Conservation (phyloP, 495 filamentous ascomycete species). For the Baudoinia panamericana region DNA sequence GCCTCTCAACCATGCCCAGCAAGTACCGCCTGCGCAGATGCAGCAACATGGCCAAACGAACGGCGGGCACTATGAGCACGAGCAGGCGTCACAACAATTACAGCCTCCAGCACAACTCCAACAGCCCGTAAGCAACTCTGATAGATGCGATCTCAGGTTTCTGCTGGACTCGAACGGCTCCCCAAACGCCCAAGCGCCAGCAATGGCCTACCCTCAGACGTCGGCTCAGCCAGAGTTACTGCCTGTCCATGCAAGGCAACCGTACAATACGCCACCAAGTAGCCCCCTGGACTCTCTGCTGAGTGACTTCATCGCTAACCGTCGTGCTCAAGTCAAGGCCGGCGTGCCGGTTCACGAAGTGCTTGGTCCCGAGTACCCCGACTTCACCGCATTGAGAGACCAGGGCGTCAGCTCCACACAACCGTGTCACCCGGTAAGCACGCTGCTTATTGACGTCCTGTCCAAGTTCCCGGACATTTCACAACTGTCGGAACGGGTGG, state of each 20-base stretch:
- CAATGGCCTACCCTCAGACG: slow-evolving; percentile 1
- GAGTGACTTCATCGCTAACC: slow-evolving; percentile 60
- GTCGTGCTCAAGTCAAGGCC: slow-evolving; percentile 48
- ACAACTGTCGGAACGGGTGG: slow-evolving; percentile 60
- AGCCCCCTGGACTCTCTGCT: slow-evolving; percentile 63
- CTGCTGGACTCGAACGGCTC: slow-evolving; percentile 42
- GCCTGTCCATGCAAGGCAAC: slow-evolving; percentile 27
- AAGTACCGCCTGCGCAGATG: no score
- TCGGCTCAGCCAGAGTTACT: background rate
- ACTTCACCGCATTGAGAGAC: slow-evolving; percentile 20
- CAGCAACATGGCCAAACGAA: no score
- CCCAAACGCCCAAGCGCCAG: slow-evolving; percentile 3
- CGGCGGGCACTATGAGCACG: no score
- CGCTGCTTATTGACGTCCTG: slow-evolving; percentile 71
- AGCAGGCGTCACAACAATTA: background rate
- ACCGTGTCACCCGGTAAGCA: slow-evolving; percentile 70
- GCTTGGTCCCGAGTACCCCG: slow-evolving; percentile 61
- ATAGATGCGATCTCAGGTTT: slow-evolving; percentile 53
- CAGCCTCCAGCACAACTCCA: slow-evolving; percentile 1
- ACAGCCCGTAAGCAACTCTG: slow-evolving; percentile 9
- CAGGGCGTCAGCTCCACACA: slow-evolving; percentile 40
- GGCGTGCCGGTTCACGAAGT: slow-evolving; percentile 47
- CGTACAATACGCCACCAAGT: slow-evolving; percentile 35
- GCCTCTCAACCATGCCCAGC: no score
- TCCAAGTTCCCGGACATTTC: slow-evolving; percentile 57